Base-by-base conservation (phyloP, 352 stramenopile species). In the Thraustotheca clavata region DNA sequence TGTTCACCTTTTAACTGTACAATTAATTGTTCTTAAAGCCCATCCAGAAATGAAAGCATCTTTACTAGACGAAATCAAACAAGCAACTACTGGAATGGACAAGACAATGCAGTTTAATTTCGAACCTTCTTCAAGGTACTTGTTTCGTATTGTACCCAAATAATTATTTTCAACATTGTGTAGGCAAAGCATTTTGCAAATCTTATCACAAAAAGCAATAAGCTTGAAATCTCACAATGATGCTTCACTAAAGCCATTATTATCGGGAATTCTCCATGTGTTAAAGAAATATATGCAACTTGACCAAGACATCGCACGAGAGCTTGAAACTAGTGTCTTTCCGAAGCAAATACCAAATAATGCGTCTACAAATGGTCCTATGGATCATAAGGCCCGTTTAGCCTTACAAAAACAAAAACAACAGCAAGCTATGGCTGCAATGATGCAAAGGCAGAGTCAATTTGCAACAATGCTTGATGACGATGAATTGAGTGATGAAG, bases 371-470 rank as follows among this genome's bases (percentile, higher is more conserved):
- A 65, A 11, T n/a, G 36, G 6, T 32, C 75, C 79, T 18, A 67
- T 91, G 62, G 57, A 65, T 32, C 84, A 77, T 0, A 92, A 91
- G 59, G 71, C 73, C 3, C 72, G 91, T 46, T 22, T 50, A 18
- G 57, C 38, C 12, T 70, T 91, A 0, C 81, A 88, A 67, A 91
- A 93, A 49, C 62, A 87, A 29, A 76, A 88, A 39, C 86, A 94
- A 57, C 80, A 94, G 33, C 80, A 79, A 33, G 86, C 86, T 18
- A 91, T 94, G 40, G 77, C 85, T 47, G 83, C 84, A 16, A 94
- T 94, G 86, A 74, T 88, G 69, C 76, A 76, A n/a, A 77, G 80
- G 3, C 72, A 89, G 57, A 89, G 82, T 18, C 75, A 61, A 16
- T 75, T 77, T 29, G 89, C 91, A 33, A 71, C 75, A 3, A 77